Base-by-base conservation (phyloP, 139 green algal genomes). In the Limnomonas spitsbergensis region DNA sequence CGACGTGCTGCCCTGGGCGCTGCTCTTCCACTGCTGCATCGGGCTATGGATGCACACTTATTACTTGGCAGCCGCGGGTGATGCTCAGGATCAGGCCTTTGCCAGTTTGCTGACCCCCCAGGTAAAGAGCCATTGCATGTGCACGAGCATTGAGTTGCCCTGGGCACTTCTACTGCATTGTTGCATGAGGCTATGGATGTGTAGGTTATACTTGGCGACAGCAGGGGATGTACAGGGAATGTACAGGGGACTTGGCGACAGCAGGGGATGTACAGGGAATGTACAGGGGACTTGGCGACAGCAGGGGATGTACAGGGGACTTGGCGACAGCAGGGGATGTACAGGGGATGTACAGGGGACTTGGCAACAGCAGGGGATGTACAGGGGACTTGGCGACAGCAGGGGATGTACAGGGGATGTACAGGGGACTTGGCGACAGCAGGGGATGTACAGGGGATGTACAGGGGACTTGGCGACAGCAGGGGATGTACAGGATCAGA, bases 31-130 rank as follows among this genome's bases (percentile, higher is more conserved):
- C 76, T 87, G 81, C 47, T 74, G 76, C 1, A 87, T 90, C 66
- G 86, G 86, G 3, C 3, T 90, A 52, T 90, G 86, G 86, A 86
- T 87, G 86, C 78, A 90, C 79, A 90, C 83, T 6, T 80, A 87
- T 20, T 61, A 61, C 14, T 61, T 20, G 20, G 47, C 14, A 61
- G 47, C 14, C 14, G 14, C 20, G 47, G 14, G 20, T 29, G 47
- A 29, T 61, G 47, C 20, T 61, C 14, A 20, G 14, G 20, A 61
- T 14, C 20, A 61, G 47, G 47, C 47, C 47, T 61, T 67, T 31
- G 2, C 14, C 71, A 32, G 2, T 66, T 37, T 40, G 9, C 54
- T 69, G 6, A 69, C 7, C 6, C 42, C 54, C 3, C 54, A 69
- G 54, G 24, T 69, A 24, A 26, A 34, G 2, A 40, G 9, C 27